Evolutionary conservation across 805 yeast species (phyloP).

Genomic region (Pichia ethanolica): DNA sequence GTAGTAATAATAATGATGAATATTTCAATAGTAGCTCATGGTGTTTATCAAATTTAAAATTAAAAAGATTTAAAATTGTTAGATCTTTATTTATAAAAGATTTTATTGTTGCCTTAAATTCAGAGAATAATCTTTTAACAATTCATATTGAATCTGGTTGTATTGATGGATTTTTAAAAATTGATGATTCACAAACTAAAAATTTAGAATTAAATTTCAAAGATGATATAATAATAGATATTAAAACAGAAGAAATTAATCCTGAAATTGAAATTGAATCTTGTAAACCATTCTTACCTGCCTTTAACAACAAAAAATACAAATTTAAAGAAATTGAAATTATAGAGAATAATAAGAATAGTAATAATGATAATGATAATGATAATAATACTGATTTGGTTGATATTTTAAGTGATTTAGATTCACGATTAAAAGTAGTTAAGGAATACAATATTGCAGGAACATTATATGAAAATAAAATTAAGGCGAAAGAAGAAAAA

Average conservation of each 20-base stretch:
- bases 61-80: conserved; percentile 13
- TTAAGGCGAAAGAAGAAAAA: neutral
- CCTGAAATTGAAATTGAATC: conserved; percentile 50
- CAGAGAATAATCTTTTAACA: conserved; percentile 18
- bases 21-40: conserved; percentile 24
- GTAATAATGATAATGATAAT: no score
- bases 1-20: conserved; percentile 12
- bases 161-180: conserved; percentile 1
- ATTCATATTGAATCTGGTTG: conserved; percentile 14
- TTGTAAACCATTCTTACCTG: conserved; percentile 29
- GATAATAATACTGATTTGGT: neutral
- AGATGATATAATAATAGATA: no score
- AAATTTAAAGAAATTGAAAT: conserved; percentile 17
- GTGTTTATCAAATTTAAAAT: conserved; percentile 35
- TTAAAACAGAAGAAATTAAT: neutral
- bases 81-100: conserved; percentile 1
- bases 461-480: neutral
- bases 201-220: no score
- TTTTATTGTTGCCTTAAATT: conserved; percentile 18
- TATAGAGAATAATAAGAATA: no score
- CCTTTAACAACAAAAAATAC: conserved; percentile 19
- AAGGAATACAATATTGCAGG: conserved; percentile 3
- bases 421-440: neutral
- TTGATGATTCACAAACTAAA: neutral
- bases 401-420: neutral